Conservation (phyloP, 257 asterid genomes). For the Scutellaria barbata region DNA sequence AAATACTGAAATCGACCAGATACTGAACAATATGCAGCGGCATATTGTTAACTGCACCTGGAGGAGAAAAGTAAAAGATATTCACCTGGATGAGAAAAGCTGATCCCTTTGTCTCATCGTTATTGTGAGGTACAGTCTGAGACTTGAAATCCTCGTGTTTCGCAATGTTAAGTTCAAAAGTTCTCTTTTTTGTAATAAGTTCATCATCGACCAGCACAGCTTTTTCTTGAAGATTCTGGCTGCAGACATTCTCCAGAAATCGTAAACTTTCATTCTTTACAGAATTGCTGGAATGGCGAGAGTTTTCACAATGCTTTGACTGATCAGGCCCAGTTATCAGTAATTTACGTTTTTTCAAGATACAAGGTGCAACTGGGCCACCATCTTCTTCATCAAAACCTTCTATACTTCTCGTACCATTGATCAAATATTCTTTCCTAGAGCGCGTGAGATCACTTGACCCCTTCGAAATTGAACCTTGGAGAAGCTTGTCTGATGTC, state of each 20-base stretch:
- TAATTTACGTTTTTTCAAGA: constrained; percentile 62
- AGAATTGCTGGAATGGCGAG: constrained; percentile 34
- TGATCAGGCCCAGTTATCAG: constrained; percentile 56
- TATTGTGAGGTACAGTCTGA: constrained; percentile 45
- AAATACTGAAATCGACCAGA: constrained; percentile 11
- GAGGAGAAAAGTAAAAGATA: constrained; percentile 6
- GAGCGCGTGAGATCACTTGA: constrained; percentile 42
- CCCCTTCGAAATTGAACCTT: constrained; percentile 42
- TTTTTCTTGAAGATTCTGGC: constrained; percentile 42
- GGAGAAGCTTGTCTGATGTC: constrained; percentile 47
- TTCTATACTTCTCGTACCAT: constrained; percentile 36
- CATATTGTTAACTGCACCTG: neutral
- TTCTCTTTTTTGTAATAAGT: constrained; percentile 37
- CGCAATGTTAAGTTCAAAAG: constrained; percentile 25
- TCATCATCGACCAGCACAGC: constrained; percentile 42
- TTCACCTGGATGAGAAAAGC: constrained; percentile 80
- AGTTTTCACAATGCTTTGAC: constrained; percentile 38
- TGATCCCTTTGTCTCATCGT: constrained; percentile 71
- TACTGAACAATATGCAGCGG: neutral
- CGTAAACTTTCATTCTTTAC: constrained; percentile 42
- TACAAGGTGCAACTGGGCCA: constrained; percentile 48
- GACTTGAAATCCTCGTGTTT: constrained; percentile 39
- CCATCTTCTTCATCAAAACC: constrained; percentile 46
- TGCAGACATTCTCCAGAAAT: constrained; percentile 38
- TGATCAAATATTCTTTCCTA: constrained; percentile 42